These are phyloP conservation scores for Funneliformis geosporum DNA, from an alignment of 192 early-diverging fungal genomes.

Conservation along the genomic window DNA sequence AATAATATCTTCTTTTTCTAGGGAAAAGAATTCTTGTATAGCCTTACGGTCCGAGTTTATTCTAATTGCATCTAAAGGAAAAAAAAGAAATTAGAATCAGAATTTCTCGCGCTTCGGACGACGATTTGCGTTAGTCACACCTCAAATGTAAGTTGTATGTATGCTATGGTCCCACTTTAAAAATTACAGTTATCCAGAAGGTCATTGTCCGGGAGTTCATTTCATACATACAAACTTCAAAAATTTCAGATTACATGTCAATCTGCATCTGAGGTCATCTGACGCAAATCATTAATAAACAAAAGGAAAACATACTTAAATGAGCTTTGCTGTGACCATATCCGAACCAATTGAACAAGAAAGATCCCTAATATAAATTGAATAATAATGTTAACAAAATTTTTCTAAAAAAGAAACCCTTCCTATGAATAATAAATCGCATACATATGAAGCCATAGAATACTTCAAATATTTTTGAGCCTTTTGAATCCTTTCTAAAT, in stretches of 20 bases:
- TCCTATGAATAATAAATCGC: constrained; percentile 2
- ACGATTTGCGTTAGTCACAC: no score
- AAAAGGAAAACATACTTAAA: background rate
- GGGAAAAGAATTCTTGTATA: constrained; percentile 43
- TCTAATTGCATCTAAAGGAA: constrained; percentile 42
- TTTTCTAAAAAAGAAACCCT: background rate
- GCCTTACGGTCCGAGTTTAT: constrained; percentile 46
- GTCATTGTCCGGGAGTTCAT: no score
- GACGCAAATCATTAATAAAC: background rate
- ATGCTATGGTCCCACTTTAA: no score
- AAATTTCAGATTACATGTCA: no score
- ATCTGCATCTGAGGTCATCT: no score
- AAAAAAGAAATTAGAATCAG: background rate
- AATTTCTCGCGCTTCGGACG: background rate
- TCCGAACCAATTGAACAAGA: constrained; percentile 30
- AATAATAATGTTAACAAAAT: no score
- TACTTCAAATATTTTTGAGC: constrained; percentile 43
- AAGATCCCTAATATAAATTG: constrained; percentile 9
- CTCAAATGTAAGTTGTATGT: no score
- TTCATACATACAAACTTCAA: no score
- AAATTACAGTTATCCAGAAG: no score
- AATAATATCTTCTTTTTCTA: constrained; percentile 47
- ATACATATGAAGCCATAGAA: constrained; percentile 47
- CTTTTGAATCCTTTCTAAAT: constrained; percentile 39
- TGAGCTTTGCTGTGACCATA: constrained; percentile 12